A percentile compares a stretch with the other conserved stretches of the same genome.
Conservation (phyloP, 2,329 filamentous ascomycete genomes). For the Ophiognomonia clavigignenti-juglandacearum region DNA sequence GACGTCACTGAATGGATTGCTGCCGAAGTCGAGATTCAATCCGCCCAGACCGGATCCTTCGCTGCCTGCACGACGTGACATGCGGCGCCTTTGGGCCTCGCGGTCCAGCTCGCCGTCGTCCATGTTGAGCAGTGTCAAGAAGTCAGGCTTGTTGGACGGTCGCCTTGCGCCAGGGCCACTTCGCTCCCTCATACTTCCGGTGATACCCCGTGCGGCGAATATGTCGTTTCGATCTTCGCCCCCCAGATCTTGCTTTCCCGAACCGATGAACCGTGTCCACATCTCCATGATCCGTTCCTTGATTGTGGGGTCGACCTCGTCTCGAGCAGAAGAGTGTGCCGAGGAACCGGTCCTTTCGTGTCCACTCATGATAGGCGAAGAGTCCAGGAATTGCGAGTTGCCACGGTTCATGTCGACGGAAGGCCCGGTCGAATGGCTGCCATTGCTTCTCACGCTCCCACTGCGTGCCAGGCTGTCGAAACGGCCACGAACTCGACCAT, state of each 20-base stretch:
- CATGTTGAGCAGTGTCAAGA: constrained; percentile 38
- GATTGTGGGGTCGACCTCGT: constrained; percentile 19
- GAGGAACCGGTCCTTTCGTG: constrained; percentile 36
- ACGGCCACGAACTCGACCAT: constrained; percentile 30
- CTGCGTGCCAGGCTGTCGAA: constrained; percentile 24
- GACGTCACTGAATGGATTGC: constrained; percentile 45
- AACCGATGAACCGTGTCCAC: constrained; percentile 36
- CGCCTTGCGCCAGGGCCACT: constrained; percentile 3
- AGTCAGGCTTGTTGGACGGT: constrained; percentile 31
- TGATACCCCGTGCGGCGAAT: constrained; percentile 22
- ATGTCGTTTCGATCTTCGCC: constrained; percentile 22
- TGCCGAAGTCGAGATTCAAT: constrained; percentile 31
- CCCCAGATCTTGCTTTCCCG: constrained; percentile 14
- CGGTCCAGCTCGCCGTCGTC: constrained; percentile 35
- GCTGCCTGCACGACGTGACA: constrained; percentile 22
- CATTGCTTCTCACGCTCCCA: constrained; percentile 13
- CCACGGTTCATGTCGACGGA: constrained; percentile 47
- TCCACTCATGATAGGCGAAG: constrained; percentile 18
- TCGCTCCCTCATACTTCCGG: constrained; percentile 22
- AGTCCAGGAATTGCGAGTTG: constrained; percentile 46
- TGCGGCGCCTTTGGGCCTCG: constrained; percentile 31
- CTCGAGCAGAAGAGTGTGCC: constrained; percentile 13
- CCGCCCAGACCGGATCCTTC: constrained; percentile 32
- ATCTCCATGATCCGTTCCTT: constrained; percentile 39
- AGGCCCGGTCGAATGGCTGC: constrained; percentile 29